Evolutionary conservation across 2,329 filamentous ascomycete species (phyloP).

Genomic region (Calonectria leucothoes): DNA sequence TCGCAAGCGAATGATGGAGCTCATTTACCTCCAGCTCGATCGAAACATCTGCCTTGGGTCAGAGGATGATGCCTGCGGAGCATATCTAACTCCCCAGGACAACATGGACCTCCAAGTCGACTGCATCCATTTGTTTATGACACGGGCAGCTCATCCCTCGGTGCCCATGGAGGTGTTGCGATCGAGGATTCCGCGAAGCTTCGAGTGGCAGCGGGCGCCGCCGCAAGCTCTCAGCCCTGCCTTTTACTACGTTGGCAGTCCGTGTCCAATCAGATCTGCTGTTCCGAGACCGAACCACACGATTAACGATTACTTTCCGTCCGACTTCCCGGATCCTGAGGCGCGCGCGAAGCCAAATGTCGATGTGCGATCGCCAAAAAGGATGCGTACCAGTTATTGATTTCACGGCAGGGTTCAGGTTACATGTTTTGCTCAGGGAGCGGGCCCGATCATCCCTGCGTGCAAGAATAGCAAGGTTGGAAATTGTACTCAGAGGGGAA

Average conservation of each 20-base stretch:
- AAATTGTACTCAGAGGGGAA: background rate
- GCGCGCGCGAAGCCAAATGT: background rate
- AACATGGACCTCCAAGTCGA: background rate
- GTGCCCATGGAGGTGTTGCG: background rate
- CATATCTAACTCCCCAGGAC: background rate
- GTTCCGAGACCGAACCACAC: background rate
- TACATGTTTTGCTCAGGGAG: background rate
- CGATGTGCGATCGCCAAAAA: background rate
- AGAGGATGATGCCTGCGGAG: background rate
- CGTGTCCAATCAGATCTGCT: background rate
- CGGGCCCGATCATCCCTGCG: background rate
- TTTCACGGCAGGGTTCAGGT: background rate
- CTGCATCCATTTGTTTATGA: background rate
- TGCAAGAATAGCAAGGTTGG: background rate
- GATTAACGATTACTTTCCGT: background rate
- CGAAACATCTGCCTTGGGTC: background rate
- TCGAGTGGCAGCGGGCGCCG: background rate
- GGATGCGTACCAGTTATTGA: background rate
- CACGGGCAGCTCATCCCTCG: background rate
- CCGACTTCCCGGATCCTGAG: background rate
- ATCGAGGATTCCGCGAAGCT: background rate
- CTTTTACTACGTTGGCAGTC: background rate
- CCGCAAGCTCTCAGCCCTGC: background rate
- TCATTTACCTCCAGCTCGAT: background rate
- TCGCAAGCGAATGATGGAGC: constrained; percentile 8